Conservation (phyloP, 352 stramenopile species). For the Globisporangium abappressorium region DNA sequence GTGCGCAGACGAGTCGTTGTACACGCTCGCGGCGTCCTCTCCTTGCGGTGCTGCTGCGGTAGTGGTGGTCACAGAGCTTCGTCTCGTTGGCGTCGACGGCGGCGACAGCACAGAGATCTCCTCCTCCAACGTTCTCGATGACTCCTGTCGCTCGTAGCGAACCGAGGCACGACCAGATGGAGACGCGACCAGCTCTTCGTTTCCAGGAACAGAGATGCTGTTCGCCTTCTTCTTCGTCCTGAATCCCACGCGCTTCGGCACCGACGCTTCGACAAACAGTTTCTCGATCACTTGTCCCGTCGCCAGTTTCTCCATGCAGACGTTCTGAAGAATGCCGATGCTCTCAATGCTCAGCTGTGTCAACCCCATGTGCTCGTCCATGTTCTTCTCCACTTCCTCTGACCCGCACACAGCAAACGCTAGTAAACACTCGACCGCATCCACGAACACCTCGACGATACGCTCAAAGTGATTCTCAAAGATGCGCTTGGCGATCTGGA, state of each 20-base stretch:
- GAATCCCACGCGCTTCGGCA: constrained; percentile 52
- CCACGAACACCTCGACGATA: constrained; percentile 77
- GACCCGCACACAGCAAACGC: constrained; percentile 76
- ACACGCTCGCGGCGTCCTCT: constrained; percentile 26
- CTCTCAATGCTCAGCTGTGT: constrained; percentile 72
- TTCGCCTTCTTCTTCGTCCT: constrained; percentile 46
- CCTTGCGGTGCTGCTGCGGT: neutral
- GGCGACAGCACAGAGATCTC: constrained; percentile 53
- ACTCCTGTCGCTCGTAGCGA: constrained; percentile 70
- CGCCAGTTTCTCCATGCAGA: constrained; percentile 75
- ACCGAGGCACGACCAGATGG: constrained; percentile 28
- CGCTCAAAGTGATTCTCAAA: constrained; percentile 71
- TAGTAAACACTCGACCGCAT: constrained; percentile 75
- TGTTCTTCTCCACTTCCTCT: constrained; percentile 55
- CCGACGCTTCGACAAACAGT: constrained; percentile 31
- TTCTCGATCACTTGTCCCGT: constrained; percentile 78
- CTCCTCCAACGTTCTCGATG: constrained; percentile 49
- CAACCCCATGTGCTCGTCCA: constrained; percentile 48
- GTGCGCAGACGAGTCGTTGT: constrained; percentile 70
- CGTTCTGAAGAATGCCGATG: constrained; percentile 52
- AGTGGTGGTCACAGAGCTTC: constrained; percentile 28
- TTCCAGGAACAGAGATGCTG: constrained; percentile 17
- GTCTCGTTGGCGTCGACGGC: constrained; percentile 27
- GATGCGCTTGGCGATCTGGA: constrained; percentile 87
- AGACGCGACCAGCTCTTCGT: constrained; percentile 12